Conservation (phyloP, 129 eudicot genomes). For the Apium graveolens region DNA sequence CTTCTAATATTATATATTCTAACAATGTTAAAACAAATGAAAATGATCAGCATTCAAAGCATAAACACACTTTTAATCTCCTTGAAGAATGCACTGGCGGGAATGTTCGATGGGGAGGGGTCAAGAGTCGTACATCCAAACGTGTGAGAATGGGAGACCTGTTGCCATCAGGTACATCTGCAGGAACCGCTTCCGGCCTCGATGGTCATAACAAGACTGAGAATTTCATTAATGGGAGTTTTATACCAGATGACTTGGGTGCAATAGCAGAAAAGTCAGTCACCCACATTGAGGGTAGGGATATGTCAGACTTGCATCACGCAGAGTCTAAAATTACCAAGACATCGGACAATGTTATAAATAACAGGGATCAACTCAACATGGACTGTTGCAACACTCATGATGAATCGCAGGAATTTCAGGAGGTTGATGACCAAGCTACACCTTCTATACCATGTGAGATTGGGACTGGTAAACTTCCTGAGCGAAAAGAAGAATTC, state of each 20-base stretch:
- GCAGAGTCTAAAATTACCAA: slow-evolving; percentile 9
- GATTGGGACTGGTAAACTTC: slow-evolving; percentile 15
- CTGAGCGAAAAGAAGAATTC: slow-evolving; percentile 28
- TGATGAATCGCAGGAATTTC: slow-evolving; percentile 15
- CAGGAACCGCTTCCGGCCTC: slow-evolving; percentile 24
- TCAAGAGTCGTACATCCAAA: slow-evolving; percentile 67
- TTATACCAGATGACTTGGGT: slow-evolving; percentile 20
- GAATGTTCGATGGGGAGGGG: slow-evolving; percentile 75
- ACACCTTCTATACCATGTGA: slow-evolving; percentile 1
- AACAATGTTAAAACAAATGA: slow-evolving; percentile 29
- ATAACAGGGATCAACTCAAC: slow-evolving; percentile 10
- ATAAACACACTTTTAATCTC: slow-evolving; percentile 30
- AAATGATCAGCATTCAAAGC: slow-evolving; percentile 21
- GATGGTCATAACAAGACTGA: slow-evolving; percentile 21
- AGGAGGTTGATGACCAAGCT: slow-evolving; percentile 15
- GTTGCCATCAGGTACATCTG: slow-evolving; percentile 19
- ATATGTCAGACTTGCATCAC: slow-evolving; percentile 17
- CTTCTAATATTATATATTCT: slow-evolving; percentile 20
- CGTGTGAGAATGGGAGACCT: slow-evolving; percentile 48
- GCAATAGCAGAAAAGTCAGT: slow-evolving; percentile 25
- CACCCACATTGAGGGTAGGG: slow-evolving; percentile 20
- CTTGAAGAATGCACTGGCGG: slow-evolving; percentile 43
- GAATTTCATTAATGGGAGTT: slow-evolving; percentile 23
- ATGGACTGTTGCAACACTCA: slow-evolving; percentile 3
- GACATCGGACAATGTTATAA: slow-evolving; percentile 9